A percentile compares a stretch with the other conserved stretches of the same genome.
phyloP scores from a whole-genome alignment of 495 filamentous ascomycete species.

The Neurospora sublineolata region DNA sequence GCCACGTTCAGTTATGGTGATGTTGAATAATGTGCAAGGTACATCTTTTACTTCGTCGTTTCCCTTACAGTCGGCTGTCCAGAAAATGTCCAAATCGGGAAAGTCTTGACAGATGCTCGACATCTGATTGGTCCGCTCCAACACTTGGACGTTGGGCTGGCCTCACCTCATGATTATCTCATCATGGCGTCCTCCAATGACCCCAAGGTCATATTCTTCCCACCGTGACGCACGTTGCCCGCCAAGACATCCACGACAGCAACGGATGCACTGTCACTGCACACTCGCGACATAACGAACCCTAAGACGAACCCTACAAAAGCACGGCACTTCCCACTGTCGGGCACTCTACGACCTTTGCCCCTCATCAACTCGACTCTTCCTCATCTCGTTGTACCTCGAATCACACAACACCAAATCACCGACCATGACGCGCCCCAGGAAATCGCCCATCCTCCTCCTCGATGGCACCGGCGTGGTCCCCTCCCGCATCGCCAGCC shows the following conservation, averaged over 20 bases:
- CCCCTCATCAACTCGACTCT: not conserved
- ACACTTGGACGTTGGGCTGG: not conserved
- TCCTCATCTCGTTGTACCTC: not conserved
- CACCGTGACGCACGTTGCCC: not conserved
- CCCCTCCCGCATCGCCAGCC: constrained; percentile 28
- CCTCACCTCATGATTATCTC: not conserved
- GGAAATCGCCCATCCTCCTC: constrained; percentile 25
- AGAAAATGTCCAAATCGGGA: not conserved
- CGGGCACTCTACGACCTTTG: not conserved
- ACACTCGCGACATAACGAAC: not conserved
- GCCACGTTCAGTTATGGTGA: not conserved
- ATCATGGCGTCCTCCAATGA: not conserved
- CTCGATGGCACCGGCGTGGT: constrained; percentile 40
- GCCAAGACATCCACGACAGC: not conserved
- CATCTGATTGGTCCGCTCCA: not conserved
- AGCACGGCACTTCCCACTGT: not conserved
- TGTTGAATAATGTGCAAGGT: too few relatives aligned
- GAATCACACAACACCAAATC: not conserved
- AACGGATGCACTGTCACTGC: not conserved
- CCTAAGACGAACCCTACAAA: not conserved
- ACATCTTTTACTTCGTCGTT: not conserved
- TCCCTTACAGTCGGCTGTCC: not conserved
- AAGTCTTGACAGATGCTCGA: not conserved
- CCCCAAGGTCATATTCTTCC: not conserved
- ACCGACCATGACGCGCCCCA: not conserved